Evolutionary conservation across 75 land plant species (phyloP), one percentile per base, ranked within the genome.

Genomic region (Selaginella tamariscina): DNA sequence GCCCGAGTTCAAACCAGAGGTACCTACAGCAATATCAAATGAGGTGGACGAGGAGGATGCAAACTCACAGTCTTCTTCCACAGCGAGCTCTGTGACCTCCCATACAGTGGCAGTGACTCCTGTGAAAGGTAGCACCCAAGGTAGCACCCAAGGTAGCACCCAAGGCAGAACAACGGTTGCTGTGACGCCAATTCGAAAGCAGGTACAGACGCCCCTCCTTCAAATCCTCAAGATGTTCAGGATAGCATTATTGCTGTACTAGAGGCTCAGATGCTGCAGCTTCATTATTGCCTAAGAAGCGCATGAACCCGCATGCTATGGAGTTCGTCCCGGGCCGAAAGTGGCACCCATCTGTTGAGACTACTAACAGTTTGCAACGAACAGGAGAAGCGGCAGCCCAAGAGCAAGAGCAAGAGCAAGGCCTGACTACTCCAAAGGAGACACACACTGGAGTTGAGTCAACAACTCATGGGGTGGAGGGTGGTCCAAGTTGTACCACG

Each of bases 301-400:
- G 5, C n/a, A 59, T 59, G 62, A 59, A 59, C 21, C 62, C 62
- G 2, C 8, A 8, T 59, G 62, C 62, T 8, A 21, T 26, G 9
- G 62, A 59, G 26, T 59, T 59, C 21, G 62, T 59, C 62, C 62
- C 62, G 27, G 62, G 62, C 23, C 8, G 62, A 59, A 27, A 27
- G 26, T 59, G 62, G 62, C 62, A 59, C 21, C 62, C 62, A 15
- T 39, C 15, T 39, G 11, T 39, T 39, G 11, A 5, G 15, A 5
- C 49, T 15, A 15, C 5, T 5, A 39, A 5, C 15, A 39, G 15
- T 15, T 39, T 15, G 5, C 15, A 5, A 39, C 49, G 15, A 39
- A 39, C 49, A 39, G 49, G 49, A 39, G 49, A 15, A 39, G 5
- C 49, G 15, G 49, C 11, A 5, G 5, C 49, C 15, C 5, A 39